Base-by-base conservation (phyloP, 1,139 yeast genomes). In the Taphrina confusa region DNA sequence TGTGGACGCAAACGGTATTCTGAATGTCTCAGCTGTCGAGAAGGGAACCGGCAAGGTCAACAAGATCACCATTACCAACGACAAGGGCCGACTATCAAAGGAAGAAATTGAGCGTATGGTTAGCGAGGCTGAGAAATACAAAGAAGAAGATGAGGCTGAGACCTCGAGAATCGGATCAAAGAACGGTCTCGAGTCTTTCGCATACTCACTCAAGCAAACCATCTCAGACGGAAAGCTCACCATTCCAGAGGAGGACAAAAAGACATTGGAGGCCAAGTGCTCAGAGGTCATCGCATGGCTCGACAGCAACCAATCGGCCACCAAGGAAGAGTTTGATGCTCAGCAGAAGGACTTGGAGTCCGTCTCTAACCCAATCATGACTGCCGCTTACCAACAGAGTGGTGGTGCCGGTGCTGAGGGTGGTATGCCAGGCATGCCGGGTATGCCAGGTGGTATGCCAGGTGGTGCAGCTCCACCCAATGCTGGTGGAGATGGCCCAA, bases 51-150 rank as follows among this genome's bases (percentile, higher is more conserved):
- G 89, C 76, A 85, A 85, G 81, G 78, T 87, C 68, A 82, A 82
- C 78, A 83, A 85, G 81, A 85, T 85, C 71, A 84, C 90, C 74
- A 85, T 85, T 73, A 84, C 89, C 76, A 89, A 89, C 82, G 96
- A 89, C 79, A 89, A 89, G 83, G 96, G 96, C 75, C 87, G 96
- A 82, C 83, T 89, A 73, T 84, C 95, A 68, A 87, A 87, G 83
- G 96, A 88, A 73, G 96, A 88, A 69, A 88, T 88, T 67, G 96
- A 88, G 78, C 85, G 91, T 77, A 89, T 89, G 96, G 96, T 89
- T 68, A 81, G 87, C 71, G 96, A 89, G 79, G 91, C 91, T 67
- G 91, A 85, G 78, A 84, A 84, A 78, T 85, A 79, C 81, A 85
- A 84, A 79, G 90, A 83, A 67, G 89, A 85, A 75, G 95, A 87